Conservation (phyloP, 1,284 basidiomycete genomes). For the Cystobasidium pallidum region DNA sequence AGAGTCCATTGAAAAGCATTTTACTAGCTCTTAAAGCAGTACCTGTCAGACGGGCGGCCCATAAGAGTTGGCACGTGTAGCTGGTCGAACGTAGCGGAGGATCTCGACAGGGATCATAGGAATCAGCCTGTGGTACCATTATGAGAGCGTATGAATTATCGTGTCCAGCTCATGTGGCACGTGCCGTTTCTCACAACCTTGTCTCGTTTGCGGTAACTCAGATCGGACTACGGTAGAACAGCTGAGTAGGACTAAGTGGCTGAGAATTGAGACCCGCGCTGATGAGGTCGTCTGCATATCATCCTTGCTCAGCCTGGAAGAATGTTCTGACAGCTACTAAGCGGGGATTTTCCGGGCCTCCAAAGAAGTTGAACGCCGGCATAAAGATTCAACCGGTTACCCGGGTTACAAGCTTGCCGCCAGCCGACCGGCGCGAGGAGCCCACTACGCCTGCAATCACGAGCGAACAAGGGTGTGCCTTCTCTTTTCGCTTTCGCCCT, state of each 20-base stretch:
- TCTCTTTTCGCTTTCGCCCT: neutral
- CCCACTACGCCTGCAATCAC: neutral
- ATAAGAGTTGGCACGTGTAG: too few relatives aligned
- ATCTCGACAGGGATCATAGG: too few relatives aligned
- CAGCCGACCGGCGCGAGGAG: neutral
- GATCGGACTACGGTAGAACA: too few relatives aligned
- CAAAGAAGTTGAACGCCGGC: neutral
- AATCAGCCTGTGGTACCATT: too few relatives aligned
- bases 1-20: conserved; percentile 16
- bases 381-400: neutral
- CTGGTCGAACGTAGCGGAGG: too few relatives aligned
- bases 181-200: too few relatives aligned
- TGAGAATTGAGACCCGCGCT: too few relatives aligned
- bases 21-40: neutral
- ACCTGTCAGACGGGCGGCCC: neutral
- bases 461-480: neutral
- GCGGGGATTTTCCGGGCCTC: neutral
- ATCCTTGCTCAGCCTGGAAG: neutral
- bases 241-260: too few relatives aligned
- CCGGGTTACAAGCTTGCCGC: neutral
- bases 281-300: neutral
- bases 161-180: too few relatives aligned
- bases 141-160: too few relatives aligned
- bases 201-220: too few relatives aligned
- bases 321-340: neutral